Percentiles rank a stretch among this genome's conserved stretches.
These are phyloP conservation scores for Thraustochytrium sp. DNA, from an alignment of 352 stramenopile species.

Conservation along the genomic window DNA sequence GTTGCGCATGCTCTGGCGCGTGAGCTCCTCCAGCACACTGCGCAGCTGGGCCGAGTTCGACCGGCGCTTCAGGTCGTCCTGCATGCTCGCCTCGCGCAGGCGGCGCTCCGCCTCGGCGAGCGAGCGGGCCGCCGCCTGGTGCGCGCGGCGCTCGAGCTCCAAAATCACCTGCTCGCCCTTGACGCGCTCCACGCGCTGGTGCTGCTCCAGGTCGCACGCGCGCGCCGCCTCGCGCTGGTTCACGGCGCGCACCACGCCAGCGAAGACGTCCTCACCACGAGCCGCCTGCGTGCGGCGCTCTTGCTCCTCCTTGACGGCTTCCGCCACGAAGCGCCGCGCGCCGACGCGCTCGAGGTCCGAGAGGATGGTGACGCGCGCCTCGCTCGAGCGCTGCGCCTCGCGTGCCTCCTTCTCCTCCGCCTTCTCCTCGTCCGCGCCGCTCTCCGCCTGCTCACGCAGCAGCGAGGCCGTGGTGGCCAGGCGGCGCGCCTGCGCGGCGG, in stretches of 20 bases:
- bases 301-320: constrained; percentile 4
- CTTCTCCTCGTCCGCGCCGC: not conserved
- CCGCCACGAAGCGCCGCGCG: not conserved
- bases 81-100: not conserved
- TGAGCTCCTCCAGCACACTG: not conserved
- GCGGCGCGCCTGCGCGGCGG: not conserved
- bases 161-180: not conserved
- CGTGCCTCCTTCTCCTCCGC: not conserved
- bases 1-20: not conserved
- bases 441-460: not conserved
- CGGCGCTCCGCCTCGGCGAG: not conserved
- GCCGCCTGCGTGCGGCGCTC: not conserved
- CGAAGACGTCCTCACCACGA: not conserved
- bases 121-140: not conserved
- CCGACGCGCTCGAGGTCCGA: not conserved
- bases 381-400: not conserved
- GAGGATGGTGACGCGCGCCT: not conserved
- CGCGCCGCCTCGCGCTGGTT: not conserved
- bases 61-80: not conserved
- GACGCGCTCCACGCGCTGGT: not conserved
- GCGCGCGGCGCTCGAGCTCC: not conserved
- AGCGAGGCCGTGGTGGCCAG: too few relatives aligned
- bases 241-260: not conserved
- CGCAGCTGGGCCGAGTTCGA: not conserved
- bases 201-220: not conserved